These are phyloP conservation scores for Coemansia sp. DNA, from an alignment of 192 early-diverging fungal genomes.

Conservation along the genomic window DNA sequence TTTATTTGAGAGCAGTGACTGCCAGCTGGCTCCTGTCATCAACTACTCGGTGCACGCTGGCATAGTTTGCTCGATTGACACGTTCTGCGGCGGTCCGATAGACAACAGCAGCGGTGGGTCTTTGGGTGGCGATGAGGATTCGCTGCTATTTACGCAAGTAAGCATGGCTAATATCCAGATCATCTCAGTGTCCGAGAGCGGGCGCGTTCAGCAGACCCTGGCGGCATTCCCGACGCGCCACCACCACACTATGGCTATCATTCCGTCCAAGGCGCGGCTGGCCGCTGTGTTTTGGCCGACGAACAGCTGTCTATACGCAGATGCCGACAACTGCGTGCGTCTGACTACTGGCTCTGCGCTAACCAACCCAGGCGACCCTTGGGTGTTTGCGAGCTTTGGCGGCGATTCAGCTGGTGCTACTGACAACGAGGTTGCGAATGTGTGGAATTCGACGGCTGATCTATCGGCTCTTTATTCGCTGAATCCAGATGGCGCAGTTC, in stretches of 20 bases:
- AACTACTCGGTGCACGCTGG: constrained; percentile 27
- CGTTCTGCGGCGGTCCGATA: constrained; percentile 1
- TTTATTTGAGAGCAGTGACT: background rate
- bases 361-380: constrained; percentile 7
- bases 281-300: constrained; percentile 16
- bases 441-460: constrained; percentile 3
- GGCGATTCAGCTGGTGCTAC: background rate
- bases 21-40: constrained; percentile 10
- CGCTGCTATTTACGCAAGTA: constrained; percentile 11
- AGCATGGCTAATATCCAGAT: constrained; percentile 17
- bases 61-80: background rate
- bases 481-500: background rate
- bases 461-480: background rate
- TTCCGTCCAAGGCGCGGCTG: background rate
- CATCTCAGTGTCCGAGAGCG: constrained; percentile 6
- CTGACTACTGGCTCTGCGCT: background rate
- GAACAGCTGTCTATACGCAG: constrained; percentile 9
- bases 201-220: constrained; percentile 19
- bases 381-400: background rate
- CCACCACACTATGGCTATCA: constrained; percentile 3
- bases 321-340: constrained; percentile 29
- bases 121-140: background rate
- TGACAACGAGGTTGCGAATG: background rate
- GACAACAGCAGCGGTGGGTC: background rate
- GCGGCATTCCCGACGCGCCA: constrained; percentile 19